These are phyloP conservation scores for Penicillium oxalicum DNA, from an alignment of 2,329 filamentous ascomycete species.

Conservation along the genomic window DNA sequence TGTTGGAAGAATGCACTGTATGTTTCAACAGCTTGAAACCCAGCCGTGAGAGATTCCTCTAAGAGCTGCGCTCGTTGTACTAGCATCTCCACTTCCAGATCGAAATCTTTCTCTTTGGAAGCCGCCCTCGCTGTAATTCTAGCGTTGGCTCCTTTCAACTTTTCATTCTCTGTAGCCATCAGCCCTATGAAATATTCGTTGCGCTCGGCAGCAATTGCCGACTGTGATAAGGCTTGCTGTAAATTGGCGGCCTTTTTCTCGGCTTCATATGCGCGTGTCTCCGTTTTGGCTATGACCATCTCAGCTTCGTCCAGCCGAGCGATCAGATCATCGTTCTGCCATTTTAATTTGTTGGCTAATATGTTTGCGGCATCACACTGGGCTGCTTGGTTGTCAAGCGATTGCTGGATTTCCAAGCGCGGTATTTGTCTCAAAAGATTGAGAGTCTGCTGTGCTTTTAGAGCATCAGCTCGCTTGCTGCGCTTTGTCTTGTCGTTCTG, in stretches of 20 bases:
- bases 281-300: background rate
- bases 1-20: background rate
- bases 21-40: background rate
- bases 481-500: background rate
- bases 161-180: background rate
- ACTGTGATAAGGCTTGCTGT: background rate
- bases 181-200: background rate
- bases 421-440: background rate
- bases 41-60: background rate
- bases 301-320: background rate
- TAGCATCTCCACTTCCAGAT: background rate
- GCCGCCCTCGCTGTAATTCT: background rate
- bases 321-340: background rate
- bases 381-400: background rate
- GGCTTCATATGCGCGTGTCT: background rate
- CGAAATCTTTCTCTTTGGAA: background rate
- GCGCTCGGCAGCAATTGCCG: background rate
- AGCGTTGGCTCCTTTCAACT: background rate
- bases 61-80: background rate
- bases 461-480: background rate
- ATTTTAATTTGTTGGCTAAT: background rate
- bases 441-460: background rate
- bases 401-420: background rate
- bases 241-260: background rate
- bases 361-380: background rate